Percentiles rank a stretch among this genome's conserved stretches.
Conservation (phyloP, 305 asterid genomes). For the Fraxinus floribunda region DNA sequence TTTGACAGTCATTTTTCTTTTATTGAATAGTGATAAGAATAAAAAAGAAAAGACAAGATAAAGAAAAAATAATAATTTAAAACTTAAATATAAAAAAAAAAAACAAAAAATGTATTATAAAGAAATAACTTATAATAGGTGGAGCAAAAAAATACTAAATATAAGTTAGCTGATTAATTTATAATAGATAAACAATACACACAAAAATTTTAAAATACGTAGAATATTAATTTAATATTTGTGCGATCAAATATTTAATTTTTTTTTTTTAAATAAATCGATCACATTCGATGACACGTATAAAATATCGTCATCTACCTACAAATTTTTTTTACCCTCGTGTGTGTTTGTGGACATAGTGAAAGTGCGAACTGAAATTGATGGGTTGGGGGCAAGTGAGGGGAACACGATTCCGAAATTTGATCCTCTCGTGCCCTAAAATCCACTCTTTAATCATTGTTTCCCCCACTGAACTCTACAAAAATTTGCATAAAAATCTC, state of each 20-base stretch:
- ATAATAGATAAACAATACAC: too few species aligned
- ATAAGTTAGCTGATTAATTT: neutral
- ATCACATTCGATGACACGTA: neutral
- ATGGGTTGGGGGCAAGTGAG: neutral
- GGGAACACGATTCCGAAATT: slow-evolving; percentile 47
- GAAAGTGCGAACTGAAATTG: neutral
- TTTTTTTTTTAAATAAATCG: neutral
- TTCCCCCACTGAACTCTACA: slow-evolving; percentile 35
- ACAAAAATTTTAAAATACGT: too few species aligned
- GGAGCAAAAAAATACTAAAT: neutral
- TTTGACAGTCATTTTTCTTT: neutral
- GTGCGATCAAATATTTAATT: too few species aligned
- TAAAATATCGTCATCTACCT: neutral
- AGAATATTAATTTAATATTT: too few species aligned
- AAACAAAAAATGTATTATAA: neutral
- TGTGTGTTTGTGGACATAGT: neutral
- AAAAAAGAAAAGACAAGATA: neutral
- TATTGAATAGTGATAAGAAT: neutral
- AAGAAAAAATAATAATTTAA: neutral
- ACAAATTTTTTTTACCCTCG: too few species aligned
- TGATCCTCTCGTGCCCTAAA: slow-evolving; percentile 43
- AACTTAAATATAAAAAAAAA: neutral
- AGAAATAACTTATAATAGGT: neutral
- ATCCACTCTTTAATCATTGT: slow-evolving; percentile 41
- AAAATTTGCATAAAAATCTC: neutral